Evolutionary conservation across 768 basidiomycete genomes (phyloP).

Genomic region (Cytidiella melzeri): DNA sequence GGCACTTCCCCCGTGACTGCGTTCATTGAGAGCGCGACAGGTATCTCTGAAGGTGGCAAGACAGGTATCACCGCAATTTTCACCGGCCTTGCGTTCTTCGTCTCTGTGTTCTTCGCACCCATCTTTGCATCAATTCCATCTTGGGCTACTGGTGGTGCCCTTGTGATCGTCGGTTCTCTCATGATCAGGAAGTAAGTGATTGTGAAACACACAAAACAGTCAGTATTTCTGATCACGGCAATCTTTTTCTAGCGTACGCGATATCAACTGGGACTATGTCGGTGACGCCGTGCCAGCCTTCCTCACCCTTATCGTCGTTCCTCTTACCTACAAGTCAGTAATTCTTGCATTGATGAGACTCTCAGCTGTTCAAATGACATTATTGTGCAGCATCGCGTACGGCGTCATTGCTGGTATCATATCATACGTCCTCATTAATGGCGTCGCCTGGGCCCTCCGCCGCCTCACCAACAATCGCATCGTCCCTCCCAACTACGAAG

Average conservation of each 20-base stretch:
- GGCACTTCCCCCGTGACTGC: slow-evolving; percentile 80
- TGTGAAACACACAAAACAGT: background rate
- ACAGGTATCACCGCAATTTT: slow-evolving; percentile 78
- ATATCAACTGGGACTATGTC: slow-evolving; percentile 87
- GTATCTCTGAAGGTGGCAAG: slow-evolving; percentile 82
- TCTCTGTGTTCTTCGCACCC: slow-evolving; percentile 83
- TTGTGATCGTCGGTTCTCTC: slow-evolving; percentile 80
- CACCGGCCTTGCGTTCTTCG: slow-evolving; percentile 70
- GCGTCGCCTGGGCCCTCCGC: slow-evolving; percentile 51
- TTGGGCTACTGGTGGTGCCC: slow-evolving; percentile 84
- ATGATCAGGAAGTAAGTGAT: slow-evolving; percentile 76
- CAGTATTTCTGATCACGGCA: background rate
- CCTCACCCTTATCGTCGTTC: slow-evolving; percentile 74
- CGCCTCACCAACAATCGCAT: slow-evolving; percentile 54
- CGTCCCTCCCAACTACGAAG: slow-evolving; percentile 56
- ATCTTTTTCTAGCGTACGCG: slow-evolving; percentile 48
- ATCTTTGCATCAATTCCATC: slow-evolving; percentile 83
- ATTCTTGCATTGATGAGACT: too few relatives aligned
- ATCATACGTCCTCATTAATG: slow-evolving; percentile 70
- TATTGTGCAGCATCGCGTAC: slow-evolving; percentile 65
- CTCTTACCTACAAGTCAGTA: slow-evolving; percentile 68
- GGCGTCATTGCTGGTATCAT: slow-evolving; percentile 79
- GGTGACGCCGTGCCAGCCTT: slow-evolving; percentile 88
- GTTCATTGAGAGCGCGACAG: slow-evolving; percentile 78
- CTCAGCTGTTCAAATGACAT: background rate